Percentiles rank a stretch among this genome's conserved stretches.
Evolutionary conservation across 345 rosid species (phyloP).

Genomic region (Pelargonium nanum): DNA sequence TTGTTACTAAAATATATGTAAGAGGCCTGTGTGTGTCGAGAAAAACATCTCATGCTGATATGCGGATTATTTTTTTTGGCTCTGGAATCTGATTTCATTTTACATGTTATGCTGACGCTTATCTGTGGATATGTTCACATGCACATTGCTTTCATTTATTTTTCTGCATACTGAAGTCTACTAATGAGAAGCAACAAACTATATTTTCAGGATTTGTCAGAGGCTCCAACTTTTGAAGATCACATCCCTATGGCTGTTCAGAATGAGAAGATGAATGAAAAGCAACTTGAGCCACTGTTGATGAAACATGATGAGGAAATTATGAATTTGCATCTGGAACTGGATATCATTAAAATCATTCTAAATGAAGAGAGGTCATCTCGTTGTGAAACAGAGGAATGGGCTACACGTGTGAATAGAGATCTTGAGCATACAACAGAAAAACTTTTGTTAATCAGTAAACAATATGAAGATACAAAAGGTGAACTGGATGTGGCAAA

Average conservation of each 20-base stretch:
- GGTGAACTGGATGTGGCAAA: conserved; percentile 51
- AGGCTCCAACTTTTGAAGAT: conserved; percentile 6
- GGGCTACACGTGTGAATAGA: conserved; percentile 28
- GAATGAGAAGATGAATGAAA: conserved; percentile 12
- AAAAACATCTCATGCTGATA: too few species aligned
- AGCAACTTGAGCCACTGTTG: conserved; percentile 20
- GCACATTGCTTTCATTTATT: background rate
- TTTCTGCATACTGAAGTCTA: background rate
- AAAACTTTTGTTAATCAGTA: conserved; percentile 26
- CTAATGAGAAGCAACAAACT: conserved; percentile 1
- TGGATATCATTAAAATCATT: conserved; percentile 69
- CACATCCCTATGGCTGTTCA: conserved; percentile 9
- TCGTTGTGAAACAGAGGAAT: conserved; percentile 36
- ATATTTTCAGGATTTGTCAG: conserved; percentile 28
- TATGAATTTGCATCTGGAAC: conserved; percentile 75
- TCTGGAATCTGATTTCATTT: too few species aligned
- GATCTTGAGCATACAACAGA: conserved; percentile 45
- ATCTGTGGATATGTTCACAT: background rate
- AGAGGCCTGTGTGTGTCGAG: too few species aligned
- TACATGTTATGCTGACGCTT: background rate
- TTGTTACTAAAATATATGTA: too few species aligned
- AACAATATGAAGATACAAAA: conserved; percentile 36
- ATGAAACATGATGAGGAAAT: conserved; percentile 47
- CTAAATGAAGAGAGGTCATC: conserved; percentile 68
- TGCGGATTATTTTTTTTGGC: too few species aligned